These are phyloP conservation scores for Stachybotrys echinatus DNA, from an alignment of 2,329 filamentous ascomycete genomes.

Conservation along the genomic window DNA sequence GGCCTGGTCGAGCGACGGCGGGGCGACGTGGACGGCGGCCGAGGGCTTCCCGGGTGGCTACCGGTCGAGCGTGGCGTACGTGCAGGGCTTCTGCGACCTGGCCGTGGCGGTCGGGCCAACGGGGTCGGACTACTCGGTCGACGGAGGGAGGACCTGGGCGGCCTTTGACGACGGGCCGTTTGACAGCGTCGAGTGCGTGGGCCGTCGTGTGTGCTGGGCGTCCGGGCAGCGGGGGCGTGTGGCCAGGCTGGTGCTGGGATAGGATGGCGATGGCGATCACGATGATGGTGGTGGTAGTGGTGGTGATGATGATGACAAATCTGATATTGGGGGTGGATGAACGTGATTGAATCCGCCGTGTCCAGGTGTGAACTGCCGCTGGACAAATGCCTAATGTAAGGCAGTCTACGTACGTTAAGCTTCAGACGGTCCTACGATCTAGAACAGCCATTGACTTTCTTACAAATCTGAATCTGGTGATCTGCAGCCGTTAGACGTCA, in stretches of 20 bases:
- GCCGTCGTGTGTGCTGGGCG: slow-evolving; percentile 21
- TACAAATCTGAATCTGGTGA: too few species aligned
- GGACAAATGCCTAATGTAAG: too few species aligned
- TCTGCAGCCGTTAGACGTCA: too few species aligned
- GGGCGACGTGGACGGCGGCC: slow-evolving; percentile 19
- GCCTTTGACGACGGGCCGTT: slow-evolving; percentile 22
- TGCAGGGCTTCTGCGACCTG: slow-evolving; percentile 13
- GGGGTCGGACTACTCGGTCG: slow-evolving; percentile 23
- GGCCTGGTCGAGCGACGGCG: slow-evolving; percentile 24
- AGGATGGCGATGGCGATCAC: too few species aligned
- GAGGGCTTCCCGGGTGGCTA: slow-evolving; percentile 21
- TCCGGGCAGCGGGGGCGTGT: slow-evolving; percentile 13
- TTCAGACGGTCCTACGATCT: too few species aligned
- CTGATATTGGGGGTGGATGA: too few species aligned
- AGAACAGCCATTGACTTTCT: too few species aligned
- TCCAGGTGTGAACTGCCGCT: too few species aligned
- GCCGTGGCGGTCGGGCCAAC: slow-evolving; percentile 26
- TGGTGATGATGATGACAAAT: too few species aligned
- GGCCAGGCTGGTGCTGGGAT: neutral
- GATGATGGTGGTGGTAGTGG: too few species aligned
- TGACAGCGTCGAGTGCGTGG: slow-evolving; percentile 23
- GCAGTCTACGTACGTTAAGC: too few species aligned
- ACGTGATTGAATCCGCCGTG: too few species aligned
- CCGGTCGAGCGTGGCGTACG: slow-evolving; percentile 23
- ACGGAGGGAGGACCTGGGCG: slow-evolving; percentile 21